phyloP scores from a whole-genome alignment of 768 basidiomycete genomes.

The Mycena galericulata region DNA sequence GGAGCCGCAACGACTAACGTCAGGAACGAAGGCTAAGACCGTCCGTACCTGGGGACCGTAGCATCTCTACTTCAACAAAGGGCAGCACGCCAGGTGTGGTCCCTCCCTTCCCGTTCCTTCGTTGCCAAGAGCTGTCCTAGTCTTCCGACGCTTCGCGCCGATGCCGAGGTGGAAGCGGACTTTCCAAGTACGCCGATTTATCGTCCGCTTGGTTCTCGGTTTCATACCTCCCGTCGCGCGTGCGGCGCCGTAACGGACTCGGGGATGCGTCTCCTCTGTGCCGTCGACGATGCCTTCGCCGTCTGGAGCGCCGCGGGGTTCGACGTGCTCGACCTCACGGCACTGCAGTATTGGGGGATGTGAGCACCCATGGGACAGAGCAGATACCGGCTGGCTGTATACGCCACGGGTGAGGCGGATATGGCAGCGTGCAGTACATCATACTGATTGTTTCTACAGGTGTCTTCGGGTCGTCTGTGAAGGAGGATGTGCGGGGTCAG shows the following conservation, averaged over 20 bases:
- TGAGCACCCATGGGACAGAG: neutral
- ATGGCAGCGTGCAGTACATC: too few relatives aligned
- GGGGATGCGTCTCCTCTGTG: conserved; percentile 5
- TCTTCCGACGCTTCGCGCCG: conserved; percentile 21
- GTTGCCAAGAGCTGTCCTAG: neutral
- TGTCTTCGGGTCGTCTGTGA: conserved; percentile 22
- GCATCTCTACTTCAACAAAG: conserved; percentile 25
- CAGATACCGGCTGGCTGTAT: conserved; percentile 18
- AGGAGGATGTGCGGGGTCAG: conserved; percentile 19
- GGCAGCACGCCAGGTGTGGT: conserved; percentile 11
- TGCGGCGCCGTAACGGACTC: conserved; percentile 8
- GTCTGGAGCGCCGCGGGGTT: conserved; percentile 19
- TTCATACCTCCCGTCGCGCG: conserved; percentile 18
- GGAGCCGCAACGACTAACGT: conserved; percentile 23
- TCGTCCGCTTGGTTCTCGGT: conserved; percentile 12
- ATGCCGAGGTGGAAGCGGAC: conserved; percentile 16
- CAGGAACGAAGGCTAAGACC: conserved; percentile 22
- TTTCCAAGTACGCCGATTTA: conserved; percentile 19
- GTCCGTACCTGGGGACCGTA: conserved; percentile 28
- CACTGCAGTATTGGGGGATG: conserved; percentile 24
- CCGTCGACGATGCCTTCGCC: conserved; percentile 9
- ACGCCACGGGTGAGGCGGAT: conserved; percentile 11
- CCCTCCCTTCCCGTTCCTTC: neutral
- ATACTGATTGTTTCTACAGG: neutral
- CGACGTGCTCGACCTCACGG: conserved; percentile 22